Base-by-base conservation (phyloP, 371 early-diverging fungal genomes). In the Mortierella sp. region DNA sequence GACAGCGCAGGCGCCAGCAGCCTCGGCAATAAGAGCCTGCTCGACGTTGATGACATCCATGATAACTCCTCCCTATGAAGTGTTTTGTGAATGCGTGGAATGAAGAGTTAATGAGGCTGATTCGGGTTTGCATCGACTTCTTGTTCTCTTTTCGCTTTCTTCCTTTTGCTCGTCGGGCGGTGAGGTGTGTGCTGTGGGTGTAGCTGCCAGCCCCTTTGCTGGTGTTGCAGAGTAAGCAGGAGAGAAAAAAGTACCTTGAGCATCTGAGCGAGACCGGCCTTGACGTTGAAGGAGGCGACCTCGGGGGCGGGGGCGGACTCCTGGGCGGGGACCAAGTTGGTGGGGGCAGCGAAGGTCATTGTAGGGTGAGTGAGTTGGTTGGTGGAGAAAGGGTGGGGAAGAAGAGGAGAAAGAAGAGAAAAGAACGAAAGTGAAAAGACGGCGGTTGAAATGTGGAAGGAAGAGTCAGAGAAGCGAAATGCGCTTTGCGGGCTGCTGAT, bases 21-120 rank as follows among this genome's bases (percentile, higher is more conserved):
- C 96, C 90, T 99, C 98, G 74, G 99, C 99, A 82, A 99, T 98
- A 69, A 96, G 93, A 37, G 99, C 99, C 90, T 99, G 98, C 87
- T 99, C 97, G 76, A 95, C 97, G 83, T 98, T 94, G 81, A 98
- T 94, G 57, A 98, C 99, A 89, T 99, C 99, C 99, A 99, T 99
- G 88, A 99, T 98, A 55, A 99, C 99, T 86, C 99, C 99, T 79
- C 97, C 97, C 97, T 96, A 76, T 59, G 9, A 19, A 24, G 1
- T 71, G 61, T 31, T 5, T 16, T 64, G 51, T n/a, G 19, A 72
- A 46, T 26, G 69, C 44, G n/a, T 6, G 28, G 59, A 40, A 69
- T 31, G n/a, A 31, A 9, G n/a, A 10, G 51, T 44, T 37, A 54
- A 13, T 67, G 67, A 67, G 40, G 34, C 43, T 67, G 40, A 67